Percentiles rank a stretch among this genome's conserved stretches.
Evolutionary conservation across 208 protist species (phyloP).

Genomic region (Acanthamoeba lenticulata): DNA sequence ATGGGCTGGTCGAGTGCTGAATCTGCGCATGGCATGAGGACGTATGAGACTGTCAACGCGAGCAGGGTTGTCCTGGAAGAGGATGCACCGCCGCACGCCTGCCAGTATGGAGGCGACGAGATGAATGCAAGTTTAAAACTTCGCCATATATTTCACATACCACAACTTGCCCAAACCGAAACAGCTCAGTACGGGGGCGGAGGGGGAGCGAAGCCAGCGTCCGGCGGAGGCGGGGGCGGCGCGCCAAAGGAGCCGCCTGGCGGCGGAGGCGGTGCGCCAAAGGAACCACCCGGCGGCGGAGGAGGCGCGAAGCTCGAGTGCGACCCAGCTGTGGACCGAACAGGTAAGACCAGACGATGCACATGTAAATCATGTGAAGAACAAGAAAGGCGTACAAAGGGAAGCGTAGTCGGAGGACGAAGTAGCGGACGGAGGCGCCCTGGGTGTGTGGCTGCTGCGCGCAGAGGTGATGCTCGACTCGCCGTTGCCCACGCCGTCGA

Average conservation of each 20-base stretch:
- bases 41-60: too few relatives aligned
- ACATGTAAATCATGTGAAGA: too few relatives aligned
- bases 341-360: background rate
- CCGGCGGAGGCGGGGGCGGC: background rate
- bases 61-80: too few relatives aligned
- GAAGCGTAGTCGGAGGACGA: background rate
- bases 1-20: too few relatives aligned
- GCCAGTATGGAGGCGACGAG: too few relatives aligned
- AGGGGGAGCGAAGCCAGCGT: background rate
- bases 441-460: background rate
- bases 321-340: background rate
- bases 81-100: too few relatives aligned
- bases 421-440: background rate
- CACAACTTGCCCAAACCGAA: background rate
- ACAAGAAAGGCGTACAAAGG: background rate
- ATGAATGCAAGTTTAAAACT: background rate
- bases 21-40: too few relatives aligned
- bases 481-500: slow-evolving; percentile 42
- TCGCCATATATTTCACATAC: background rate
- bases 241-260: background rate
- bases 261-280: background rate
- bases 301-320: background rate
- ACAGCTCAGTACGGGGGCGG: background rate
- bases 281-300: background rate
- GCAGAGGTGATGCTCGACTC: background rate